Evolutionary conservation across 2,329 filamentous ascomycete species (phyloP).

Genomic region (Xylaria hypoxylon): DNA sequence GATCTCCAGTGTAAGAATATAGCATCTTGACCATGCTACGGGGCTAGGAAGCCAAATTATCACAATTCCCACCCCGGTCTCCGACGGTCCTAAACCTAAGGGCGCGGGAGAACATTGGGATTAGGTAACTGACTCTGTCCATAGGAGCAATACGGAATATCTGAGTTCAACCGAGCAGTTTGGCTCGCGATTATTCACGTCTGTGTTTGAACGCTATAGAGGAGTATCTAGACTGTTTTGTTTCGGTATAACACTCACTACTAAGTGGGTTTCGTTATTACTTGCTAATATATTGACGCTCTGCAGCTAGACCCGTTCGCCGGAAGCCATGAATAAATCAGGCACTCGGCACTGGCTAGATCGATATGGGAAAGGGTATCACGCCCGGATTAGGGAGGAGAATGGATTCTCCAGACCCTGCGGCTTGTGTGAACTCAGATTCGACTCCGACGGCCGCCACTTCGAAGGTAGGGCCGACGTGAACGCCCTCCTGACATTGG

Average conservation of each 20-base stretch:
- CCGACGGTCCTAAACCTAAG: constrained; percentile 6
- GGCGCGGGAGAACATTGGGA: too few relatives aligned
- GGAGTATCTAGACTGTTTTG: background rate
- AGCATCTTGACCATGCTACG: constrained; percentile 1
- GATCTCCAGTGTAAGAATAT: constrained; percentile 8
- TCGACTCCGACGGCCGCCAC: constrained; percentile 44
- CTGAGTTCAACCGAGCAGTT: background rate
- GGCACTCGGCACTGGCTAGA: constrained; percentile 35
- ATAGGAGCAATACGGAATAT: background rate
- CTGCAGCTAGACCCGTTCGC: background rate
- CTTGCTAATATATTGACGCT: background rate
- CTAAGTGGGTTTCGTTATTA: background rate
- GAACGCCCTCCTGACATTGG: constrained; percentile 36
- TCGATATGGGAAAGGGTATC: constrained; percentile 38
- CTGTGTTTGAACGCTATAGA: background rate
- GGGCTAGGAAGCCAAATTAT: constrained; percentile 1
- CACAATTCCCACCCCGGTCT: constrained; percentile 5
- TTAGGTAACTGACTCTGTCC: background rate
- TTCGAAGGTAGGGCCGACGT: constrained; percentile 44
- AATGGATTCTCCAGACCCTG: constrained; percentile 31
- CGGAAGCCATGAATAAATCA: constrained; percentile 20
- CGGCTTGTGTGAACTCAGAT: constrained; percentile 42
- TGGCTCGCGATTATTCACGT: constrained; percentile 2
- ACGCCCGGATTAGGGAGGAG: constrained; percentile 26
- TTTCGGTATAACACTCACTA: background rate